Base-by-base conservation (phyloP, 2,329 filamentous ascomycete genomes). In the Aspergillus luchuensis region DNA sequence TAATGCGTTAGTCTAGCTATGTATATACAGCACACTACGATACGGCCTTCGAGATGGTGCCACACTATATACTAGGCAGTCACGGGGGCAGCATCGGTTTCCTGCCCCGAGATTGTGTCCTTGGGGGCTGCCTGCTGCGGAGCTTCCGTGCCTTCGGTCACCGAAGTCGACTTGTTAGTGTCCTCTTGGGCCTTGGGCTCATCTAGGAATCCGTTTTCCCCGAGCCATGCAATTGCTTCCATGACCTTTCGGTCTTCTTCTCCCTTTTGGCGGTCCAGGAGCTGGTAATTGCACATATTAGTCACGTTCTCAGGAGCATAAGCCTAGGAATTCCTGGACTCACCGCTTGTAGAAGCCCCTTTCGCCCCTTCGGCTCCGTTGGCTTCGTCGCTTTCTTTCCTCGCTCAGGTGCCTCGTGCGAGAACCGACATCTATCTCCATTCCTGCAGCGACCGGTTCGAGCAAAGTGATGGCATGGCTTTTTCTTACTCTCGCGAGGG, bases 281-380 rank as follows among this genome's bases (percentile, higher is more conserved):
- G 73, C 76, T 79, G 55, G 23, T 10, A 8, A 17, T 43, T 4
- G 15, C 47, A 30, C 3, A 11, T 5, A 51, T 66, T 58, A 66
- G 64, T 36, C 19, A 28, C 11, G 19, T 6, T 47, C 11, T 21
- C 6, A 33, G 36, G 3, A 50, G 15, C 13, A 19, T 8, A 23
- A 30, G 47, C 38, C 33, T 25, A 15, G 8, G 25, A 25, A 41
- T 30, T 28, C 25, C 23, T 54, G 38, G 41, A 73, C 76, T 69
- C 63, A 80, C 78, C 59, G 77, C 72, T 62, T 81, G 77, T 56
- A 77, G 76, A 54, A 82, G 69, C 30, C 78, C 76, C 66, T 80
- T 78, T 60, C 77, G 69, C 62, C 63, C 70, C 60, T 69, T 70
- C 59, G 68, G 69, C 62, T 71, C 71, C 30, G 63, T 58, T 8